Percentiles rank a stretch among this genome's conserved stretches.
These are phyloP conservation scores for Arxiozyma telluris DNA, from an alignment of 1,139 yeast species.

Conservation along the genomic window DNA sequence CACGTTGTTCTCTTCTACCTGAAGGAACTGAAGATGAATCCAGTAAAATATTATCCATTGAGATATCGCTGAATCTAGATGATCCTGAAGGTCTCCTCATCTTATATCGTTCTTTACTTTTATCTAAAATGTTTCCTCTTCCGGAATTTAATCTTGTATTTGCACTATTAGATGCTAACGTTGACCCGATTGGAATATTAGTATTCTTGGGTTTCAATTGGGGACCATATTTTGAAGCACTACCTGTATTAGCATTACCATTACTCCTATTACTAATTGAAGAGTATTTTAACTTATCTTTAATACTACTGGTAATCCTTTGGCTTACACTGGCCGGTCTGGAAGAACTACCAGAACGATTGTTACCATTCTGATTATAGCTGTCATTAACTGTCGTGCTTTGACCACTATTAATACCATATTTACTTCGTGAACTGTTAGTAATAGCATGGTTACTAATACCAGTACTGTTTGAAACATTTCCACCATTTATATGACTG, in stretches of 20 bases:
- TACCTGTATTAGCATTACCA: neutral
- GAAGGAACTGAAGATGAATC: conserved; percentile 83
- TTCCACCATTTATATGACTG: neutral
- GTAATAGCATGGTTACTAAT: too few relatives aligned
- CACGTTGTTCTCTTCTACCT: conserved; percentile 34
- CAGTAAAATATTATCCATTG: conserved; percentile 61
- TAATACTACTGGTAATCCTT: neutral
- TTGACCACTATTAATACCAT: neutral
- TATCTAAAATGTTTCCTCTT: neutral
- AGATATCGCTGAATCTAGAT: conserved; percentile 50
- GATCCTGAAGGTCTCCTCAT: conserved; percentile 6
- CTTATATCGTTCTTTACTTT: neutral
- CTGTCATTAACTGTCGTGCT: neutral
- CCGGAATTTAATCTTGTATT: neutral
- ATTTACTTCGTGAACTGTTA: neutral
- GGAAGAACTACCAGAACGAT: neutral
- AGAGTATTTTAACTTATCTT: neutral
- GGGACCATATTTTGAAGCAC: neutral
- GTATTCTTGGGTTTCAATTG: neutral
- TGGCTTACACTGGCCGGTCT: neutral
- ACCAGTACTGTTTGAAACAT: neutral
- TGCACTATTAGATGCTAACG: neutral
- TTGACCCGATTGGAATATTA: neutral
- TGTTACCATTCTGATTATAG: neutral
- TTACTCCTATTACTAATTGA: neutral